These are phyloP conservation scores for Colletotrichum filicis DNA, from an alignment of 2,329 filamentous ascomycete species.

Conservation along the genomic window DNA sequence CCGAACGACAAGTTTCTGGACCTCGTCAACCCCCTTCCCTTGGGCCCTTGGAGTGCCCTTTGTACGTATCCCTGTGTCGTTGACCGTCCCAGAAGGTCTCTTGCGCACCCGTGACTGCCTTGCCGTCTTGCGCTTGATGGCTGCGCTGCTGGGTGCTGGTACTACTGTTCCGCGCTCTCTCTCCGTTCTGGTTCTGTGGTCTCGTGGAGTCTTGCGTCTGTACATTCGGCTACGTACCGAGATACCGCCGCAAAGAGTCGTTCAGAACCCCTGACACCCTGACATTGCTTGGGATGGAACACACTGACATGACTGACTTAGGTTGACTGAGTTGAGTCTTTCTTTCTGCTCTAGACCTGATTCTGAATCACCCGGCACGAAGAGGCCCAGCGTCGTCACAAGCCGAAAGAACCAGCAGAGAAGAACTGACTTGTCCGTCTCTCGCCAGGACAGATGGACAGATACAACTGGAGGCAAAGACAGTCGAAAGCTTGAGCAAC, in stretches of 20 bases:
- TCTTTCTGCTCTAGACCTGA: background rate
- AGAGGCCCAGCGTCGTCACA: conserved; percentile 4
- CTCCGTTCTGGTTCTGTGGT: background rate
- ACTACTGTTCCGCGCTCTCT: no score
- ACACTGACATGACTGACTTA: background rate
- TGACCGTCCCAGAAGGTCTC: background rate
- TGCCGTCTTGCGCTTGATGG: background rate
- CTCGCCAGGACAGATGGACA: background rate
- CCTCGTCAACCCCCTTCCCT: background rate
- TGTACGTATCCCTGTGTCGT: conserved; percentile 1
- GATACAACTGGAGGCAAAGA: background rate
- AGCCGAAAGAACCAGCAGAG: background rate
- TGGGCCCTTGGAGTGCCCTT: background rate
- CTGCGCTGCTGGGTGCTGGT: no score
- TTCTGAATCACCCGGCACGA: background rate
- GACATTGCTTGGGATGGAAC: background rate
- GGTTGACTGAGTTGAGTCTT: background rate
- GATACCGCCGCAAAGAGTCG: background rate
- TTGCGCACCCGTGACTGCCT: background rate
- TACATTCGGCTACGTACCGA: conserved; percentile 1
- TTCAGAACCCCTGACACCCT: conserved; percentile 9
- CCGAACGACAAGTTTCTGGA: conserved; percentile 24
- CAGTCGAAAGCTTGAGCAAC: no score
- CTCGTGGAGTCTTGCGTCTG: background rate
- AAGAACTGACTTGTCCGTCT: background rate